These are phyloP conservation scores for Mycena galopus DNA, from an alignment of 768 basidiomycete genomes.

Conservation along the genomic window DNA sequence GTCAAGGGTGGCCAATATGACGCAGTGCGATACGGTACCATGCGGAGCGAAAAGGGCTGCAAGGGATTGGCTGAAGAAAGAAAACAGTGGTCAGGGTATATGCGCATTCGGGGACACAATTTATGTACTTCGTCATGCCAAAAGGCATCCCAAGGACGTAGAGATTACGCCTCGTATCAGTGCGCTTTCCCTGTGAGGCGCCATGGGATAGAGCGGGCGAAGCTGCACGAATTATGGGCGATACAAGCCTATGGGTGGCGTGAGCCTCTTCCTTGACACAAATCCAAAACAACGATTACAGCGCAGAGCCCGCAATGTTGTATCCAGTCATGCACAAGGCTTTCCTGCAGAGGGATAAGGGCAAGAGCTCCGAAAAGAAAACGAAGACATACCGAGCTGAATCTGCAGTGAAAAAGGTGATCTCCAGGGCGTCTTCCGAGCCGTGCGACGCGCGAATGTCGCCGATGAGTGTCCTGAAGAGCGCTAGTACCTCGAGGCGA, in stretches of 20 bases:
- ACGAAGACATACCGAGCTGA: constrained; percentile 58
- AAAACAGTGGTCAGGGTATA: not conserved
- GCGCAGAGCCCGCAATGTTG: constrained; percentile 62
- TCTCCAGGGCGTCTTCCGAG: constrained; percentile 58
- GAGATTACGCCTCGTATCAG: constrained; percentile 79
- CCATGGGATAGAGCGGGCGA: constrained; percentile 41
- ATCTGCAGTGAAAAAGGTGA: constrained; percentile 67
- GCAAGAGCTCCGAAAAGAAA: not conserved
- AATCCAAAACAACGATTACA: constrained; percentile 61
- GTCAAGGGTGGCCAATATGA: constrained; percentile 87
- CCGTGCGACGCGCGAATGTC: constrained; percentile 64
- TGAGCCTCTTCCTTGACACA: constrained; percentile 33
- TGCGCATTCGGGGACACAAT: not conserved
- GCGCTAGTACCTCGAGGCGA: constrained; percentile 62
- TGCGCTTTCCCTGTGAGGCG: constrained; percentile 40
- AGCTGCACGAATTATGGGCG: constrained; percentile 43
- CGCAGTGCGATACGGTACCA: constrained; percentile 80
- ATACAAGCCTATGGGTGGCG: constrained; percentile 51
- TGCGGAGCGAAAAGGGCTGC: constrained; percentile 70
- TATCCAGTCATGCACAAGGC: constrained; percentile 78
- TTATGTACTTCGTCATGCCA: constrained; percentile 77
- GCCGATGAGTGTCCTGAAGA: constrained; percentile 72
- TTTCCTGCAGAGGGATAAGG: constrained; percentile 57
- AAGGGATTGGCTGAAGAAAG: constrained; percentile 51
- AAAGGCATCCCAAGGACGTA: constrained; percentile 90